Conservation (phyloP, 306 rosid genomes). For the Cicer chorassanicum region DNA sequence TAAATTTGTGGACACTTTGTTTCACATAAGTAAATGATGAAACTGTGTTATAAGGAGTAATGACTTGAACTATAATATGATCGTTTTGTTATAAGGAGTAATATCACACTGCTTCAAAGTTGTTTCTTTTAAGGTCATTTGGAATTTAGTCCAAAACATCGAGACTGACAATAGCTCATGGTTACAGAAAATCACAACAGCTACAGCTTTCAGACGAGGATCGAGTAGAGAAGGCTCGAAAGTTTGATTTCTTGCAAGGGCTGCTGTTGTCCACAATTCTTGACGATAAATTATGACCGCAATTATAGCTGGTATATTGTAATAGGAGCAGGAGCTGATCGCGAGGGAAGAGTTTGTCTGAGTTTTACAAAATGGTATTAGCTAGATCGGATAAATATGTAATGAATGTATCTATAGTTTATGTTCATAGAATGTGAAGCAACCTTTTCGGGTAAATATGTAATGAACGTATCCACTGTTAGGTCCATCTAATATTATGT, state of each 20-base stretch:
- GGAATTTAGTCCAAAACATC: background rate
- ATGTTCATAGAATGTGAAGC: constrained; percentile 55
- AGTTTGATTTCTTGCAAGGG: constrained; percentile 80
- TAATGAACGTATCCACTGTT: constrained; percentile 8
- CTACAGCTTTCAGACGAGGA: constrained; percentile 63
- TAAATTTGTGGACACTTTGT: constrained; percentile 6
- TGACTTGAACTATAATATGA: background rate
- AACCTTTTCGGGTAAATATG: constrained; percentile 32
- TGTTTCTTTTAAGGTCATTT: background rate
- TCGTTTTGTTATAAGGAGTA: constrained; percentile 2
- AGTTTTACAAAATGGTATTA: constrained; percentile 47
- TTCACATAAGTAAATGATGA: background rate
- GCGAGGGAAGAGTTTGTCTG: constrained; percentile 40
- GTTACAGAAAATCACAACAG: constrained; percentile 60
- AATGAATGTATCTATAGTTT: constrained; percentile 48
- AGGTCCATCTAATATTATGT: constrained; percentile 22
- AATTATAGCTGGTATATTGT: constrained; percentile 37
- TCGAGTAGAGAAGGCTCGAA: constrained; percentile 69
- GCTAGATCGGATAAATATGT: constrained; percentile 55
- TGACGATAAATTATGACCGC: constrained; percentile 61
- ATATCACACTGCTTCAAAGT: background rate
- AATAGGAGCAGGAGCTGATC: constrained; percentile 48
- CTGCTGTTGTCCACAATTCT: constrained; percentile 76
- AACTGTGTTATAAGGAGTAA: constrained; percentile 3
- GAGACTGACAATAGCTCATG: constrained; percentile 43